Percentiles rank a stretch among this genome's conserved stretches.
These are phyloP conservation scores for Haematococcus lacustris DNA, from an alignment of 139 green algal species.

Conservation along the genomic window DNA sequence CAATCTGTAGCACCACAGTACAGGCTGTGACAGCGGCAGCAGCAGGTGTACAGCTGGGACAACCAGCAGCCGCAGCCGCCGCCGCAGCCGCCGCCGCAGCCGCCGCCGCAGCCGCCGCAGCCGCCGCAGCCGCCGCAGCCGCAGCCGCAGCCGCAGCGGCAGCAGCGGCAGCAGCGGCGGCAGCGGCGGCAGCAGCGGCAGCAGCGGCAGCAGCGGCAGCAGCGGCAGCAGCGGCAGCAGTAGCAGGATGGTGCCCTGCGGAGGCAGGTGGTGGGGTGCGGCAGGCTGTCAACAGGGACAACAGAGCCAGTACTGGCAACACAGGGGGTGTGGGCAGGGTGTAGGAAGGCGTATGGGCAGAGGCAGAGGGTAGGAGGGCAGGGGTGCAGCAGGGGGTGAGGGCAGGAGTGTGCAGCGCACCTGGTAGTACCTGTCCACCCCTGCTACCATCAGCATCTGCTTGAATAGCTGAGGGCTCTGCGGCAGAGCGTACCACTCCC, in stretches of 20 bases:
- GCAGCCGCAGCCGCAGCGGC: too few species aligned
- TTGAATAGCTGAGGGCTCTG: conserved; percentile 98
- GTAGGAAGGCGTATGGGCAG: not conserved
- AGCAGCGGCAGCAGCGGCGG: too few species aligned
- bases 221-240: too few species aligned
- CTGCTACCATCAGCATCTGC: conserved; percentile 97
- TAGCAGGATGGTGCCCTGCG: too few species aligned
- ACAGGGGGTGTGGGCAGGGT: not conserved
- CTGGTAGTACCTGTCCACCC: conserved; percentile 97
- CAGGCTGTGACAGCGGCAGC: not conserved
- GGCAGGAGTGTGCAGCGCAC: conserved; percentile 25
- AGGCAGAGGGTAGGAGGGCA: not conserved
- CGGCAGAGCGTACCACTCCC: conserved; percentile 89
- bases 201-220: too few species aligned
- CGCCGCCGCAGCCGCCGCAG: too few species aligned
- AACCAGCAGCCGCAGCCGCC: too few species aligned
- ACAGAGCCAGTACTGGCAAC: too few species aligned
- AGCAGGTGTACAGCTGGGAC: not conserved
- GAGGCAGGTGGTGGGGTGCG: not conserved
- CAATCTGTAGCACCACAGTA: conserved; percentile 42
- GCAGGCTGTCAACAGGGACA: not conserved
- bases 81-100: too few species aligned
- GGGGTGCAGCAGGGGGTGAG: not conserved
- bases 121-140: too few species aligned
- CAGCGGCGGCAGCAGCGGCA: too few species aligned